These are phyloP conservation scores for Leucaena leucocephala DNA, from an alignment of 306 rosid species.

Conservation along the genomic window DNA sequence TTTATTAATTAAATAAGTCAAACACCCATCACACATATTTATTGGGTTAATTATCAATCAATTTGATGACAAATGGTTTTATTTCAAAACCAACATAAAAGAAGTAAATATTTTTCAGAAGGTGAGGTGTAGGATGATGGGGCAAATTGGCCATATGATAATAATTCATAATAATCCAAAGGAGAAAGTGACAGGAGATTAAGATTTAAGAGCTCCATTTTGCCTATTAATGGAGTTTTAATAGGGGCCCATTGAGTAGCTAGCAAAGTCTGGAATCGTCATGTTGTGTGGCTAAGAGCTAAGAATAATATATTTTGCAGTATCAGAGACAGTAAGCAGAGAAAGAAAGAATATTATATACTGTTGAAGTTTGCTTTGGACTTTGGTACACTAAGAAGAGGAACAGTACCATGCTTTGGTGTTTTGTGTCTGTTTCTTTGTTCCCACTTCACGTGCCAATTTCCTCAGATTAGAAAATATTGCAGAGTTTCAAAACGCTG, in stretches of 20 bases:
- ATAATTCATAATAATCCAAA: slow-evolving; percentile 22
- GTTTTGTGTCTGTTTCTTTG: slow-evolving; percentile 28
- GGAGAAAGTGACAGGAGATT: slow-evolving; percentile 37
- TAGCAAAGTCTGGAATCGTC: not conserved
- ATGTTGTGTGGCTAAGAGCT: not conserved
- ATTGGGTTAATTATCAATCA: not conserved
- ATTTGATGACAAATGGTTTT: not conserved
- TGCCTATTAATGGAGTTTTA: slow-evolving; percentile 14
- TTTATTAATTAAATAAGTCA: not conserved
- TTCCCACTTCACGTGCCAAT: slow-evolving; percentile 40
- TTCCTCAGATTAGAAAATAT: not conserved
- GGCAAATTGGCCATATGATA: slow-evolving; percentile 30
- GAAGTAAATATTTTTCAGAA: slow-evolving; percentile 25
- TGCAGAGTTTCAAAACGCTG: not conserved
- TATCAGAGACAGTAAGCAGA: not conserved
- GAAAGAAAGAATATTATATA: slow-evolving; percentile 30
- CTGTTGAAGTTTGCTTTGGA: slow-evolving; percentile 20
- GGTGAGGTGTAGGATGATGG: slow-evolving; percentile 36
- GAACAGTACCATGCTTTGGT: not conserved
- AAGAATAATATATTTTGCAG: not conserved
- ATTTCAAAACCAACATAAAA: not conserved
- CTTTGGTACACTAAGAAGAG: not conserved
- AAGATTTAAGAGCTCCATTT: slow-evolving; percentile 9
- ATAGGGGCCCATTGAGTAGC: slow-evolving; percentile 31
- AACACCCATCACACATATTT: not conserved